Base-by-base conservation (phyloP, 345 rosid species). In the Raphanus raphanistrum region DNA sequence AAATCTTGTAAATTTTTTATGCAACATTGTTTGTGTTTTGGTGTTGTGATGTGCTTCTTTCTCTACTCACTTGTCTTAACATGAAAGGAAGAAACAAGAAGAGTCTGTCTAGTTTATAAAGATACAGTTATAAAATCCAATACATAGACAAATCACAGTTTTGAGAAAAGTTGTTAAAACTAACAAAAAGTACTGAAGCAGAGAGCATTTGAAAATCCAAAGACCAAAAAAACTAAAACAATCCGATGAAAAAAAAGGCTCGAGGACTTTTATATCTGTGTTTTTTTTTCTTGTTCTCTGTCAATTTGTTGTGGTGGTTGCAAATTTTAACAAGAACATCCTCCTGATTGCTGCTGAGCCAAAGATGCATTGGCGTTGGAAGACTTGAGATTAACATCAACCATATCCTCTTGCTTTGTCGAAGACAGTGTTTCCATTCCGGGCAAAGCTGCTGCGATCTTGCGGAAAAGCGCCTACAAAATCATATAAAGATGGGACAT, bases 391-490 rank as follows among this genome's bases (percentile, higher is more conserved):
- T 92, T 92, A 54, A 92, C 98, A 71, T 92, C 96, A 63, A 92
- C 98, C 98, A 90, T 87, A 73, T 90, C 98, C 80, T 92, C 98
- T 81, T 89, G 96, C 85, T 89, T 90, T n/a, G 94, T 88, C 52
- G 96, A 90, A 52, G 96, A 89, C 74, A 92, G 88, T 64, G 98
- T 90, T 79, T 92, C 98, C 96, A 90, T 92, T 66, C 98, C 98
- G 0, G 98, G 98, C 65, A 92, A 86, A 55, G 98, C 98, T 65
- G 94, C 94, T 17, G 96, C 98, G 66, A 92, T 92, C 84, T 92
- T 92, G 70, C 96, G 86, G 76, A 92, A 92, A 27, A 92, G 84
- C 2, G 97, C 91, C 96, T 48, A 48, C 5, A 41, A 41, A 41
- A 28, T 41, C 48, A 10, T 41, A 41, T 41, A 41, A 48, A 48